Evolutionary conservation across 345 rosid species (phyloP).

Genomic region (Bruguiera sexangula): DNA sequence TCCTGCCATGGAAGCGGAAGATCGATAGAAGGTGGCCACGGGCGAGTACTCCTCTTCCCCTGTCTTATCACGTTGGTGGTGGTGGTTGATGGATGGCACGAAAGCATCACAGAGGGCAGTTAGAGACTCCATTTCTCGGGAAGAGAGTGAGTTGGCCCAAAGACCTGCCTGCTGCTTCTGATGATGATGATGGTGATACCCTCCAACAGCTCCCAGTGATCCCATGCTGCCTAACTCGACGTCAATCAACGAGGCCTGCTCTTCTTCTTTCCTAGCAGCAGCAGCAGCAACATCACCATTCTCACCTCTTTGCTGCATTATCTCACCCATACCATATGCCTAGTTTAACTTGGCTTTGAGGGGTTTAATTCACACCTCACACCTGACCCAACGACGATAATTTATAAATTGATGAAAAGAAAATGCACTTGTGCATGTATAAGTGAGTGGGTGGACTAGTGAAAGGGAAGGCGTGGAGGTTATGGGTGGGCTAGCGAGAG

Average conservation of each 20-base stretch:
- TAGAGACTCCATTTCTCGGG: slow-evolving; percentile 66
- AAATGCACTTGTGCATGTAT: too few species aligned
- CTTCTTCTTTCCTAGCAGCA: not conserved
- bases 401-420: too few species aligned
- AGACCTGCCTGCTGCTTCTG: not conserved
- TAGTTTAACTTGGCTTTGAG: too few species aligned
- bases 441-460: too few species aligned
- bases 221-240: not conserved
- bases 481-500: not conserved
- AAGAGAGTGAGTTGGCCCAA: slow-evolving; percentile 45
- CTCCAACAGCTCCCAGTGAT: not conserved
- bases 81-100: slow-evolving; percentile 42
- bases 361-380: too few species aligned
- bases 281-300: too few species aligned
- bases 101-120: slow-evolving; percentile 66
- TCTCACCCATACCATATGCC: too few species aligned
- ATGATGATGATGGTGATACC: not conserved
- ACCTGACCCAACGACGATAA: too few species aligned
- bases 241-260: not conserved
- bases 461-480: too few species aligned
- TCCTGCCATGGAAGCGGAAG: slow-evolving; percentile 70
- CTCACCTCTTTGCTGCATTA: too few species aligned
- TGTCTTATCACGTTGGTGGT: not conserved
- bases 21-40: slow-evolving; percentile 35
- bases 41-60: not conserved